These are phyloP conservation scores for Coemansia erecta DNA, from an alignment of 192 early-diverging fungal species.

Conservation along the genomic window DNA sequence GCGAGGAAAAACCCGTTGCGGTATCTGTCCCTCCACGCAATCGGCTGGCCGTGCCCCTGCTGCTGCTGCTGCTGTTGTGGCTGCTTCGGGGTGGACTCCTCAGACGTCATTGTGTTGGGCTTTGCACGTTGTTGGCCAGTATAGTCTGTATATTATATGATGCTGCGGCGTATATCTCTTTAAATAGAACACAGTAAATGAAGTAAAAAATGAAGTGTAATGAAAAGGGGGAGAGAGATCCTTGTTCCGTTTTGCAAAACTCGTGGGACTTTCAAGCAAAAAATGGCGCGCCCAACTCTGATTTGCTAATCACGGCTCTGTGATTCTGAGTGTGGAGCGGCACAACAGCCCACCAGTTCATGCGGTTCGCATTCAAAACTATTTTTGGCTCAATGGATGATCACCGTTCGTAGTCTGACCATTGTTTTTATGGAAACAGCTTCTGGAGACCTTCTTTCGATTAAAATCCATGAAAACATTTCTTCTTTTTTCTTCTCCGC, in stretches of 20 bases:
- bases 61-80: too few relatives aligned
- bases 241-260: too few relatives aligned
- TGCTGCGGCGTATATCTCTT: not conserved
- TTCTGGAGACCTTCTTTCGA: not conserved
- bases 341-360: too few relatives aligned
- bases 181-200: not conserved
- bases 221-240: not conserved
- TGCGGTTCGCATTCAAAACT: too few relatives aligned
- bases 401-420: too few relatives aligned
- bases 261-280: too few relatives aligned
- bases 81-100: not conserved
- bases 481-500: conserved; percentile 1
- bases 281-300: too few relatives aligned
- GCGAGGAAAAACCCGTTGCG: conserved; percentile 73
- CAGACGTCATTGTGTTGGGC: not conserved
- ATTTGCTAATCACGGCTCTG: too few relatives aligned
- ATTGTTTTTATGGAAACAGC: too few relatives aligned
- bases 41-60: not conserved
- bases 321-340: too few relatives aligned
- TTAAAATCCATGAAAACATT: not conserved
- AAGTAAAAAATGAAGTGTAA: not conserved
- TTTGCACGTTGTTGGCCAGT: not conserved
- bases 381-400: too few relatives aligned
- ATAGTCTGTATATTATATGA: too few relatives aligned
- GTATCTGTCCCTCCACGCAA: conserved; percentile 32